These are phyloP conservation scores for Naematelia aurantialba DNA, from an alignment of 768 basidiomycete species.

Conservation along the genomic window DNA sequence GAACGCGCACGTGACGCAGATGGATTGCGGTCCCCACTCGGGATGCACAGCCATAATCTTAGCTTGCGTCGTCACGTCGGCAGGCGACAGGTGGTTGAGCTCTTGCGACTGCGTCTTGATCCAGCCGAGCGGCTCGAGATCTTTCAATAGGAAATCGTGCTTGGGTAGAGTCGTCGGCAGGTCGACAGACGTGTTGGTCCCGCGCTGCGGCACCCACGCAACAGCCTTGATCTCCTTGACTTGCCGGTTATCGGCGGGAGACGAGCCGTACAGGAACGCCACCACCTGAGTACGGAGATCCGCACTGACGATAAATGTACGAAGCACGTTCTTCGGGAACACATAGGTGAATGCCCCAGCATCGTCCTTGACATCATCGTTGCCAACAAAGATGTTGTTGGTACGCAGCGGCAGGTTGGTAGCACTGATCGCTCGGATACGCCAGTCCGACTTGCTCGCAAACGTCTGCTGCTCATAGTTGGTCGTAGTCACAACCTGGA, in stretches of 20 bases:
- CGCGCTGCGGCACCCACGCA: constrained; percentile 96
- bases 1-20: constrained; percentile 91
- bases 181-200: constrained; percentile 91
- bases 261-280: constrained; percentile 85
- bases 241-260: constrained; percentile 92
- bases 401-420: constrained; percentile 93
- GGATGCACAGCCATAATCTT: constrained; percentile 96
- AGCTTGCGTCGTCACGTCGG: constrained; percentile 88
- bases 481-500: constrained; percentile 92
- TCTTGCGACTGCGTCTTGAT: constrained; percentile 90
- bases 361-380: constrained; percentile 98
- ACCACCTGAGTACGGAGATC: constrained; percentile 96
- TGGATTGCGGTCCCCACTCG: constrained; percentile 88
- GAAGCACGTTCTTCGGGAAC: constrained; percentile 91
- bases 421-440: constrained; percentile 93
- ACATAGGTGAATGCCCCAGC: constrained; percentile 92
- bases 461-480: constrained; percentile 99
- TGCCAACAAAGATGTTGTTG: constrained; percentile 98
- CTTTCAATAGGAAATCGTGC: constrained; percentile 91
- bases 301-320: constrained; percentile 85
- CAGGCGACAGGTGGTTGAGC: constrained; percentile 84
- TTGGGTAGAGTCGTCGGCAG: constrained; percentile 83
- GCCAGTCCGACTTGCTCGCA: constrained; percentile 99
- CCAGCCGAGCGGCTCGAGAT: constrained; percentile 92
- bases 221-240: constrained; percentile 97